Evolutionary conservation across 2,329 filamentous ascomycete genomes (phyloP).

Genomic region (Trichocomaceae sp.): DNA sequence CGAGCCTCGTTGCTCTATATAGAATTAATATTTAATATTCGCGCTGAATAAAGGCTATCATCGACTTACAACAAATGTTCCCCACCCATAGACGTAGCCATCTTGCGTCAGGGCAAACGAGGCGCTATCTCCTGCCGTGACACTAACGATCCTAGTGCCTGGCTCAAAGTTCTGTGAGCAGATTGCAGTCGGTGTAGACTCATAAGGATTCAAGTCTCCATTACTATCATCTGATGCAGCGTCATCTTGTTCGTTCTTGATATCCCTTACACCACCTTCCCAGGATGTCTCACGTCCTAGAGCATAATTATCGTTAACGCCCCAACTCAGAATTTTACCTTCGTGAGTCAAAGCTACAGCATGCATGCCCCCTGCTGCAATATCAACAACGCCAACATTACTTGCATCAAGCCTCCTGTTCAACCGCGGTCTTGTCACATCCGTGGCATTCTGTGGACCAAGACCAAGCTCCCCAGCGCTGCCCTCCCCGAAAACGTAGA

Average conservation of each 20-base stretch:
- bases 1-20: constrained; percentile 50
- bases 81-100: constrained; percentile 75
- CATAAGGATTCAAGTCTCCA: constrained; percentile 62
- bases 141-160: constrained; percentile 58
- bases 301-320: constrained; percentile 75
- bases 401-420: constrained; percentile 55
- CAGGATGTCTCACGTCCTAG: constrained; percentile 66
- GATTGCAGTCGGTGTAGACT: constrained; percentile 60
- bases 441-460: not conserved
- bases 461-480: constrained; percentile 1
- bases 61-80: constrained; percentile 54
- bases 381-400: constrained; percentile 45
- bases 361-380: constrained; percentile 69
- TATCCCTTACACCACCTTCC: constrained; percentile 46
- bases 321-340: constrained; percentile 80
- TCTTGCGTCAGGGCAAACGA: constrained; percentile 70
- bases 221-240: constrained; percentile 43
- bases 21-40: constrained; percentile 4
- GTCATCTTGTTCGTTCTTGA: constrained; percentile 16
- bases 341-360: constrained; percentile 66
- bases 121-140: constrained; percentile 67
- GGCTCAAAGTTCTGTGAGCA: constrained; percentile 49
- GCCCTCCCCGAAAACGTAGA: constrained; percentile 5
- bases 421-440: constrained; percentile 26
- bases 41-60: not conserved